Conservation (phyloP, 169 alveolate genomes). For the Perkinsus chesapeaki region DNA sequence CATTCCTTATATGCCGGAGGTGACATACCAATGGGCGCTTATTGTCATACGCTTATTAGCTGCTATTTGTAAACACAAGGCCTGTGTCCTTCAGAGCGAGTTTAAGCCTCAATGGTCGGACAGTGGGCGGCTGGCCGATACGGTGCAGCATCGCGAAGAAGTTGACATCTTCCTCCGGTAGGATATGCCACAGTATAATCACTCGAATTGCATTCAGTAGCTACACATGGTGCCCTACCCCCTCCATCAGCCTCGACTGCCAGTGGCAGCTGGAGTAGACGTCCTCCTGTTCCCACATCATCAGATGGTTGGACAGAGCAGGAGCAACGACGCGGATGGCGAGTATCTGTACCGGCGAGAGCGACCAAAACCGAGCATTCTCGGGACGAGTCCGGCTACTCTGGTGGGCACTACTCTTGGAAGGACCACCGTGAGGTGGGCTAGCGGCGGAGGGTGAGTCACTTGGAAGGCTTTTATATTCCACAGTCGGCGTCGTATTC, state of each 20-base stretch:
- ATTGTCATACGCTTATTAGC: no score
- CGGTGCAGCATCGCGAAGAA: neutral
- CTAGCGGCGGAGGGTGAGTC: no score
- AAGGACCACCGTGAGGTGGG: no score
- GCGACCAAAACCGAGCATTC: no score
- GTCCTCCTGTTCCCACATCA: neutral
- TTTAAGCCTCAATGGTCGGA: neutral
- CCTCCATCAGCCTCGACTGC: neutral
- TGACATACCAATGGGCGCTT: no score
- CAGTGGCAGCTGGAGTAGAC: neutral
- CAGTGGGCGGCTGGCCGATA: neutral
- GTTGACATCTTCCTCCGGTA: neutral
- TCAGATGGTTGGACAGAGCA: neutral
- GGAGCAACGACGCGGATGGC: neutral
- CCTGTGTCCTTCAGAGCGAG: neutral
- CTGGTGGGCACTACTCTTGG: no score
- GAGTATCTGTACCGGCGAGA: neutral
- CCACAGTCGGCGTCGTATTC: neutral
- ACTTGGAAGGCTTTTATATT: no score
- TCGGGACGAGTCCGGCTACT: no score
- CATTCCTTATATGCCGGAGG: neutral
- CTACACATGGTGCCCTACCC: neutral
- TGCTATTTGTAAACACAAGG: no score
- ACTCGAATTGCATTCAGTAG: no score
- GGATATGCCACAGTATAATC: no score